Base-by-base conservation (phyloP, 75 land plant species). In the Pseudotsuga menziesii region DNA sequence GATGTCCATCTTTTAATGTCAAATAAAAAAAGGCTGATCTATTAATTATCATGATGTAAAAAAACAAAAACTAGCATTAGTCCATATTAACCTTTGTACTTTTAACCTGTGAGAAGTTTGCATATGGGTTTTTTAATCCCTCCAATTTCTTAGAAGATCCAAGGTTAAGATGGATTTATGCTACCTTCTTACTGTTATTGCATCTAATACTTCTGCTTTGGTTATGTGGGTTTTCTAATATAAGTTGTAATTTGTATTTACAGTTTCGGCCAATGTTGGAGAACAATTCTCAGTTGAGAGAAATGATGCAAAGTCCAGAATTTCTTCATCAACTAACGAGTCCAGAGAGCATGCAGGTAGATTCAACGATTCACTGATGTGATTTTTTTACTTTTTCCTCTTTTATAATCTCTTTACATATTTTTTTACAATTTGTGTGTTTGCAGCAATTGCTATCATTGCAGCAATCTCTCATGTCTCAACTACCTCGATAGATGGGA, bases 281-380 rank as follows among this genome's bases (percentile, higher is more conserved):
- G 55, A 69, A 82, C 41, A 93, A 93, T 81, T 86, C 96, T 77
- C 93, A 91, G 79, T 58, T 95, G 23, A 86, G 98, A 73, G 98
- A 95, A 63, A 93, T 95, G 96, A 82, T 95, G 91, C 98, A 93
- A 76, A 95, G 88, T 76, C 98, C 96, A 9, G 96, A 95, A 20
- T 84, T 95, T 75, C 77, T 93, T 76, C 86, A 89, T 7, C 92
- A 89, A 75, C 80, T 93, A 63, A 83, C 88, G 66, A 89, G 90
- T 71, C 96, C 98, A 62, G 96, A 93, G 80, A 88, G 80, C 3
- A 78, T 95, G 88, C 96, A 91, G 98, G 98, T 95, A 78, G 0
- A 9, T 72, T 61, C 6, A 80, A 35, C 36, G 52, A 19, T 11
- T 36, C 59, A 5, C 14, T 22, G 26, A 39, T 39, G 52, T 19